Base-by-base conservation (phyloP, 208 protist genomes). In the Acanthamoeba sp. region DNA sequence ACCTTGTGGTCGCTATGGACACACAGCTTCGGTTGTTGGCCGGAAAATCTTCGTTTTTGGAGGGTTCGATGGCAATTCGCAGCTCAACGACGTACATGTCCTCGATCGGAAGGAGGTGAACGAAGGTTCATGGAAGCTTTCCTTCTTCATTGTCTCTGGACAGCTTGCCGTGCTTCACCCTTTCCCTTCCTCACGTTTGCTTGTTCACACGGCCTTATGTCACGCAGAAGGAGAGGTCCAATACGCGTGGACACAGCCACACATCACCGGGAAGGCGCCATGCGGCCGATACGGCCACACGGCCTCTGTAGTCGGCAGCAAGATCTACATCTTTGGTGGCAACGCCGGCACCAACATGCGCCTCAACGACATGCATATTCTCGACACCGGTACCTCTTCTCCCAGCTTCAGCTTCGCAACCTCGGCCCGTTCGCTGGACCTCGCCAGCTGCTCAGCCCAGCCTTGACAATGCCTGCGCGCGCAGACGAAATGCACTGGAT, bases 291-390 rank as follows among this genome's bases (percentile, higher is more conserved):
- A 90, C 29, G 82, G 82, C 82, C 82, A 90, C 82, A 90, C 82
- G n/a, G 82, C 82, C 20, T 66, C 38, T 4, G 82, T 90, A 5
- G 82, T 90, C 10, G 82, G 82, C 45, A 59, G 22, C 45, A 91
- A 91, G n/a, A 91, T 91, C 40, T 91, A 38, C 32, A 91, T 91
- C 9, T 91, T 91, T 69, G 84, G 84, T 69, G 84, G 84, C 84
- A 57, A 91, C 29, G 84, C 40, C 12, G 84, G 84, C 57, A 91
- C 84, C 84, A 57, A 66, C 42, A 91, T 91, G 84, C 84, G 76
- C n/a, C n/a, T 85, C 12, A 91, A 91, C 84, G 84, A 91, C 84
- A 32, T 91, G 20, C 84, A 91, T 42, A 91, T 91, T 57, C 84
- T 91, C 18, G 34, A 91, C 38, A 91, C 73, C 4, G 73, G 73